phyloP scores from a whole-genome alignment of 208 protist species.

The Wallacemonas rigidus region DNA sequence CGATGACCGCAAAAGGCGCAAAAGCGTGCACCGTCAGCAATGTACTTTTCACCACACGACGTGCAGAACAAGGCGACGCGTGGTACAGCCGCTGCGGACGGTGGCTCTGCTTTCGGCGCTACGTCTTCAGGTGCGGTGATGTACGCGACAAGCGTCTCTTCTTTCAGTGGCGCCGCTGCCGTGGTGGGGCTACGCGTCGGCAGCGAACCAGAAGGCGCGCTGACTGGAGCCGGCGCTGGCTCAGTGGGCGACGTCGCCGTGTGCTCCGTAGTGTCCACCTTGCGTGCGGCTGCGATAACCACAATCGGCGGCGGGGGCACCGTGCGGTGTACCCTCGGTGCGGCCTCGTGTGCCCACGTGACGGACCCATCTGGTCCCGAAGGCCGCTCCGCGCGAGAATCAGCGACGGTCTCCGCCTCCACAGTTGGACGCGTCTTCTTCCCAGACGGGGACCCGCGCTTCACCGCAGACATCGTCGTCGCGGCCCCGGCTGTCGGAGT shows the following conservation, averaged over 20 bases:
- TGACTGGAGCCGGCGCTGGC: no score
- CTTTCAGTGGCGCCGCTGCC: no score
- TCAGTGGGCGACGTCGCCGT: no score
- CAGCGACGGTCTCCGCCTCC: background rate
- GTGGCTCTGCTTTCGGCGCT: slow-evolving; percentile 9
- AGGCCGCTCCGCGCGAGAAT: no score
- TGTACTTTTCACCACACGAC: slow-evolving; percentile 65
- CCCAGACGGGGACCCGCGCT: background rate
- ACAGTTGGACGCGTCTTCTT: background rate
- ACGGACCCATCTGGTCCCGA: background rate
- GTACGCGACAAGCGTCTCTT: no score
- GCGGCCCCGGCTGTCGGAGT: slow-evolving; percentile 1
- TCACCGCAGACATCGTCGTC: background rate
- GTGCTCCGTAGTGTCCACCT: background rate
- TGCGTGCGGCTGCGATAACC: background rate
- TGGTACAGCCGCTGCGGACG: slow-evolving; percentile 30
- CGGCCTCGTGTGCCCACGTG: background rate
- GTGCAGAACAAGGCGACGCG: slow-evolving; percentile 44
- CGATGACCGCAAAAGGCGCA: slow-evolving; percentile 84
- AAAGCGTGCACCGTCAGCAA: slow-evolving; percentile 75
- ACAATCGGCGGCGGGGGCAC: background rate
- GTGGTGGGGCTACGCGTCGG: background rate
- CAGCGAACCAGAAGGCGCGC: background rate
- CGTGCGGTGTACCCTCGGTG: background rate
- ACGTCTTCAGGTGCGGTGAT: background rate